Conservation (phyloP, 352 stramenopile genomes). For the Globisporangium polare region DNA sequence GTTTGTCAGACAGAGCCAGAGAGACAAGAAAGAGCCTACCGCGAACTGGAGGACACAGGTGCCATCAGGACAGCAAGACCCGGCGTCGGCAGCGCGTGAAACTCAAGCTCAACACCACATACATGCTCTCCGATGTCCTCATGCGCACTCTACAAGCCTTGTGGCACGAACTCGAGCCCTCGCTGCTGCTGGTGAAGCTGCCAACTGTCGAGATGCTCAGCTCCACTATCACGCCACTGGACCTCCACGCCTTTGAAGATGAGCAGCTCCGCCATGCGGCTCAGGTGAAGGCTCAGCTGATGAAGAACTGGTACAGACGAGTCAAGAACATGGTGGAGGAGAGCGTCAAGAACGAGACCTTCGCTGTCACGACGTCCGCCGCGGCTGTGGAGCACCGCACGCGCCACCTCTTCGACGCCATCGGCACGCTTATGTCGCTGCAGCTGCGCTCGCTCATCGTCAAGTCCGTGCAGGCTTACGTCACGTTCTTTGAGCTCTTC, state of each 20-base stretch:
- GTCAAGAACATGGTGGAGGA: constrained; percentile 47
- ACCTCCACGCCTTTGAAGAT: constrained; percentile 52
- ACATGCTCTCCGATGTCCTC: constrained; percentile 49
- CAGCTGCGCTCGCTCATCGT: constrained; percentile 63
- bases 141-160: constrained; percentile 52
- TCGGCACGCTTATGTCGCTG: constrained; percentile 71
- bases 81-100: constrained; percentile 36
- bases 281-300: constrained; percentile 35
- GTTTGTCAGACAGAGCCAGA: not conserved
- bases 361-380: constrained; percentile 21
- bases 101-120: constrained; percentile 28
- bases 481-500: constrained; percentile 67
- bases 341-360: constrained; percentile 21
- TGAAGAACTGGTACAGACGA: constrained; percentile 61
- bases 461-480: constrained; percentile 60
- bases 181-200: constrained; percentile 43
- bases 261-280: constrained; percentile 46
- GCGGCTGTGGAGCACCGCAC: constrained; percentile 21
- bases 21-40: not conserved
- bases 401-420: constrained; percentile 54
- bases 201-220: constrained; percentile 27
- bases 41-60: not conserved
- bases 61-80: constrained; percentile 21
- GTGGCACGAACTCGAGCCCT: constrained; percentile 54
- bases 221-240: constrained; percentile 22